phyloP scores from a whole-genome alignment of 306 rosid species.

The Begonia loranthoides region DNA sequence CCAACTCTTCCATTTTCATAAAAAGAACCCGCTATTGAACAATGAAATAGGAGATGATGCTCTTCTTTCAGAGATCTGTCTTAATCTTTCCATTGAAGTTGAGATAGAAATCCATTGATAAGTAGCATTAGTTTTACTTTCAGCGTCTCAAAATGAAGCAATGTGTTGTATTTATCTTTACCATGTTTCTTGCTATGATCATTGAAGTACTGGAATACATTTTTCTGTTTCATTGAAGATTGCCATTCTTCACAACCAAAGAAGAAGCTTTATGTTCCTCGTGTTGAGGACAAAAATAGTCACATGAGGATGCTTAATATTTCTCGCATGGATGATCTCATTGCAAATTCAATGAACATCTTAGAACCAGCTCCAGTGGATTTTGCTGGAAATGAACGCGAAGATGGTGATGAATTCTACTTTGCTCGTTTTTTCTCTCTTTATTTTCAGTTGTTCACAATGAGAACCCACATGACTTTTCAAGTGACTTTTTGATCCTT shows the following conservation, averaged over 20 bases:
- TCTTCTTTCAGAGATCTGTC: no score
- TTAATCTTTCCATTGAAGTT: no score
- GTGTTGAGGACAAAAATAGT: conserved; percentile 92
- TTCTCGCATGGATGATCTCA: conserved; percentile 61
- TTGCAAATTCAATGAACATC: conserved; percentile 85
- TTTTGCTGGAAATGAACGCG: conserved; percentile 64
- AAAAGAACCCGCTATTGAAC: no score
- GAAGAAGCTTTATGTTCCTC: conserved; percentile 64
- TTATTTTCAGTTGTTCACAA: conserved; percentile 15
- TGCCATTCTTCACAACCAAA: conserved; percentile 21
- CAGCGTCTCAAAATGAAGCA: neutral
- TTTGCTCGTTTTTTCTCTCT: conserved; percentile 6
- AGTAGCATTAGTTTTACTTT: neutral
- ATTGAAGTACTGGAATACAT: neutral
- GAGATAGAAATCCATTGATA: neutral
- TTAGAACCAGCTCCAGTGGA: conserved; percentile 78
- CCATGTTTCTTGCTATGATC: neutral
- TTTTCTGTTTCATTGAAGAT: conserved; percentile 20
- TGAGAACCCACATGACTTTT: no score
- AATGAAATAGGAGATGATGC: no score
- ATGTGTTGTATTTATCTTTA: neutral
- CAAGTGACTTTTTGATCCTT: no score
- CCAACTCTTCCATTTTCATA: no score
- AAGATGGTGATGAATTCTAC: conserved; percentile 50
- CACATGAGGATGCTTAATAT: conserved; percentile 83